Conservation (phyloP, 192 early-diverging fungal genomes). For the Mortierella claussenii region DNA sequence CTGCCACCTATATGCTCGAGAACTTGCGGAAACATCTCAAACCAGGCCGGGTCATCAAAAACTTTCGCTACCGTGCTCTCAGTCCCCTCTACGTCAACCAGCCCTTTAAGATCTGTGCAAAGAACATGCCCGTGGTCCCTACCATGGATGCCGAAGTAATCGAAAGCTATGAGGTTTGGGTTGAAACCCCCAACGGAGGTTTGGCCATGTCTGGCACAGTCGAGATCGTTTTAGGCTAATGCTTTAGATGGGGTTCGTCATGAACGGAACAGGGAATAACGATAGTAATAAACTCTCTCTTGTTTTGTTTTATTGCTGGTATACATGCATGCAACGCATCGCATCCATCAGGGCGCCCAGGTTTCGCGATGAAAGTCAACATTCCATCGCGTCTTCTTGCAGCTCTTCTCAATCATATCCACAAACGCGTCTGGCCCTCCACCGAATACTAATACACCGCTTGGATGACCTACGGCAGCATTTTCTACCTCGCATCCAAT, state of each 20-base stretch:
- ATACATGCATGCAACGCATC: too few species aligned
- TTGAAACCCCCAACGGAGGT: constrained; percentile 68
- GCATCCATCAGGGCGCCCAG: constrained; percentile 21
- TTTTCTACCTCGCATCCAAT: constrained; percentile 11
- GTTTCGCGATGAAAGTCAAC: constrained; percentile 50
- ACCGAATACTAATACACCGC: constrained; percentile 44
- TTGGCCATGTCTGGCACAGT: constrained; percentile 80
- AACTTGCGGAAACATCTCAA: constrained; percentile 63
- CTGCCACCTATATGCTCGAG: constrained; percentile 78
- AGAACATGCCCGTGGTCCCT: constrained; percentile 54
- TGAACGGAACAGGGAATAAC: too few species aligned
- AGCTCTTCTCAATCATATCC: constrained; percentile 39
- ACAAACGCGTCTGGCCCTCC: constrained; percentile 50
- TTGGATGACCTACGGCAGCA: background rate
- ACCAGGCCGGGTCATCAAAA: constrained; percentile 53
- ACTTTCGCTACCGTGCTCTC: constrained; percentile 77
- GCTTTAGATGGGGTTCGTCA: too few species aligned
- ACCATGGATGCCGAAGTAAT: constrained; percentile 37
- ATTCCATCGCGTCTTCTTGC: constrained; percentile 29
- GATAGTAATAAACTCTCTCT: too few species aligned
- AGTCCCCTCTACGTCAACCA: constrained; percentile 73
- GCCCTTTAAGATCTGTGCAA: constrained; percentile 64
- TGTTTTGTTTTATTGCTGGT: too few species aligned
- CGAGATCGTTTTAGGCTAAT: constrained; percentile 19
- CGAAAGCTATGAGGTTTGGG: constrained; percentile 76